Conservation (phyloP, 2,329 filamentous ascomycete genomes). For the Atkinsonella texensis region DNA sequence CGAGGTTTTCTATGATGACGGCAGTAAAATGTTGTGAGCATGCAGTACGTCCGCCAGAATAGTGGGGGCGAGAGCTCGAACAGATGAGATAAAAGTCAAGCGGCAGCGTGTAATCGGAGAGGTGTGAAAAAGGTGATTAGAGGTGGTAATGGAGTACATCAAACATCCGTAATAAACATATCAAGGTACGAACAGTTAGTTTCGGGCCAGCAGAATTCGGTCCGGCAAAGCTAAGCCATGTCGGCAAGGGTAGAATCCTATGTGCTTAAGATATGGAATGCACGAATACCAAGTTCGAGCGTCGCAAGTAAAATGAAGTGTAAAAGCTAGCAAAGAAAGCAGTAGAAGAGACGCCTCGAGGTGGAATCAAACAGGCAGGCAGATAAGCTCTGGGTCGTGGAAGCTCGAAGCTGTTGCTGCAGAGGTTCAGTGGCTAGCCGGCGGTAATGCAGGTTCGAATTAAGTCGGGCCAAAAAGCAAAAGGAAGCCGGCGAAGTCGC, state of each 20-base stretch:
- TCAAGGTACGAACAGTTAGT: neutral
- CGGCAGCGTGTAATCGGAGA: too few relatives aligned
- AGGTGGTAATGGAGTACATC: neutral
- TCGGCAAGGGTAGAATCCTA: neutral
- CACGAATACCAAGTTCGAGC: neutral
- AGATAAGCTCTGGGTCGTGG: slow-evolving; percentile 2
- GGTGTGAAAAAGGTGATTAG: too few relatives aligned
- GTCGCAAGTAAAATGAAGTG: neutral
- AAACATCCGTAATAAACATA: neutral
- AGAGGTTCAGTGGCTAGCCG: neutral
- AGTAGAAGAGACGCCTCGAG: neutral
- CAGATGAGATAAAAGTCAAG: too few relatives aligned
- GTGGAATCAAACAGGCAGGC: neutral
- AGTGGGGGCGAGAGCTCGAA: too few relatives aligned
- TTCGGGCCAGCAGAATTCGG: neutral
- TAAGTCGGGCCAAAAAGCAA: neutral
- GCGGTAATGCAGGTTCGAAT: neutral
- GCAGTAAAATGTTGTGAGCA: neutral
- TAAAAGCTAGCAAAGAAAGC: neutral
- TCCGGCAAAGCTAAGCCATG: slow-evolving; percentile 2
- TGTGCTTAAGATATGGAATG: neutral
- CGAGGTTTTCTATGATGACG: neutral
- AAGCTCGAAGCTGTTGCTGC: neutral
- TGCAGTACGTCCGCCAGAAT: neutral
- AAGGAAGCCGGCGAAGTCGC: neutral